Evolutionary conservation across 352 stramenopile species (phyloP), one percentile per base, ranked within the genome.

Genomic region (Globisporangium mamillatum): DNA sequence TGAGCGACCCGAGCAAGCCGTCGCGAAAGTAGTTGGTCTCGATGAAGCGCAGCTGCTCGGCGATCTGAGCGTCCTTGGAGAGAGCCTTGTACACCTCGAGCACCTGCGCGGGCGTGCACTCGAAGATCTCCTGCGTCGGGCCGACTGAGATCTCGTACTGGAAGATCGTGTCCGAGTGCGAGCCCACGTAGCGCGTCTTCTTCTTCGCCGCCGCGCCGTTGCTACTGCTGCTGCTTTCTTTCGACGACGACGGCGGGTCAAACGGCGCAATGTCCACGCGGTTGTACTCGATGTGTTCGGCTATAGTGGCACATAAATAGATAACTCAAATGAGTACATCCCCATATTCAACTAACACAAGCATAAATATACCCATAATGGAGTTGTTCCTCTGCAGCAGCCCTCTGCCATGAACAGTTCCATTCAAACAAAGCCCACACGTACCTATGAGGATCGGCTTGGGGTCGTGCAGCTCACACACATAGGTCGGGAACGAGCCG

Each of bases 401-500:
- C 9, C 9, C 64, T 67, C 41, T 2, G 65, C 27, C 18, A 52
- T 34, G 0, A 20, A 52, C 16, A 52, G 18, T 18, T 52, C 44
- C 44, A 24, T 48, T 36, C 9, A n/a, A 56, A 36, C 25, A 24
- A 60, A 63, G 2, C 24, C 20, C 34, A 18, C 1, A 55, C 70
- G 46, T 63, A 93, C 85, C 85, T 58, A 84, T 71, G 62, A 93
- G 81, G 46, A 93, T 80, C 10, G 76, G 70, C 60, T 92, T 92
- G 7, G 86, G 86, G 71, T 93, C 86, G 60, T 93, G 86, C 10
- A 90, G 73, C 63, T 87, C 82, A 60, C 86, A 93, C 29, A 93
- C 75, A 54, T 92, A 93, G 18, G 86, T 92, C 9, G 82, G 77
- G 57, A 90, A 79, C 5, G 66, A 32, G 59, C 71, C 67, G n/a